Base-by-base conservation (phyloP, 306 rosid genomes). In the Malus sylvestris region DNA sequence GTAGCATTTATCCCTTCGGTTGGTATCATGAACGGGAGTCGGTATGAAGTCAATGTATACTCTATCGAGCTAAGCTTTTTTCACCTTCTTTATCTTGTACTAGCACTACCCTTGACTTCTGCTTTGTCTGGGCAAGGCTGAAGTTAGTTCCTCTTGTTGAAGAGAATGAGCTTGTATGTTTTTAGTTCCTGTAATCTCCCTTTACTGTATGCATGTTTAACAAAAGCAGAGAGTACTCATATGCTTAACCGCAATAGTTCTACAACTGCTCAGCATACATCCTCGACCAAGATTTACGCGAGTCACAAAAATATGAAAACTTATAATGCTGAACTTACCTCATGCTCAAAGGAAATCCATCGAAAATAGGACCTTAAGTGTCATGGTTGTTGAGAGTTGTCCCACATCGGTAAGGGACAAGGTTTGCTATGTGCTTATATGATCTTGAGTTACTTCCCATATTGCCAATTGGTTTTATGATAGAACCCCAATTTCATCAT, bases 101-200 rank as follows among this genome's bases (percentile, higher is more conserved):
- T 16, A 16, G 15, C 6, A 11, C 66, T 25, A 60, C 66, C 32
- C 66, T 64, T 64, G 35, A 18, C 33, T 27, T 25, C 65, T 11
- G 25, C 65, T 62, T 27, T 6, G 42, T 15, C 67, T 7, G 40
- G n/a, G 22, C 22, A 22, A 29, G 45, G 23, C 35, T 8, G 16
- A n/a, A 51, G 10, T 51, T 51, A 20, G 8, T 71, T 40, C 55
- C 40, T 58, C 67, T 57, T 57, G 75, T 12, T 35, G 67, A 60
- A 35, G 68, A 16, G 57, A 19, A 64, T 64, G 68, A 40, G 68
- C 58, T 60, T 73, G 19, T 68, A 25, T 25, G 71, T 59, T 40
- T 59, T 23, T 23, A 40, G 19, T 70, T 75, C 58, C 52, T 62
- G 76, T 75, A 70, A 75, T 46, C 74, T 68, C 63, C 32, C 44